Evolutionary conservation across 495 filamentous ascomycete genomes (phyloP), one percentile per base, ranked within the genome.

Genomic region (Neurospora sp.): DNA sequence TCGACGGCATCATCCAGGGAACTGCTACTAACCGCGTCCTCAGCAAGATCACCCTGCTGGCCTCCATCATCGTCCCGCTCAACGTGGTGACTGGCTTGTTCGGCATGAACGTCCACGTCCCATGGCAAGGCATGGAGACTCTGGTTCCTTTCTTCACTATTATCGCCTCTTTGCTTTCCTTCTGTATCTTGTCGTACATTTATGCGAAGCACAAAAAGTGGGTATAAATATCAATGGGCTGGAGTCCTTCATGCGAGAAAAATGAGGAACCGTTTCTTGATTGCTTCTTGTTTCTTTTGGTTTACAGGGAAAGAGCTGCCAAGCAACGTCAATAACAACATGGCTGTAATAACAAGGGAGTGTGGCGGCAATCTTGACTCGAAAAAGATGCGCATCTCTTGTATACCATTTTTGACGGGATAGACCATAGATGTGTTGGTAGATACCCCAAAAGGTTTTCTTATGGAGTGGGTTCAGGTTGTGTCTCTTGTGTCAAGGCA

Each of bases 61-160:
- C 94, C 7, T 97, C 95, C 17, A 93, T 99, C 75, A 87, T 99
- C 42, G 93, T 99, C 27, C 96, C 96, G n/a, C 89, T 99, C 79
- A 99, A 99, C 80, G 84, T 99, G 72, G 92, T 99, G 73, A 94
- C 91, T 31, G 96, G 96, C 84, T 84, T 99, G 70, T 99, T 98
- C 80, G 96, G 96, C 16, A 99, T 99, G 96, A 99, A 99, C 82
- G 94, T 99, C 8, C 72, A 79, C 35, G 91, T 98, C 3, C 96
- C 96, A 3, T 97, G 90, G 39, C 79, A 80, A 73, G 77, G 89
- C 12, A 72, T 74, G 0, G 80, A 80, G 0, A 86, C 86, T 38
- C 81, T 94, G 17, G 83, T 78, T 16, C 92, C 94, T 83, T 99
- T 94, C 82, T 95, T 94, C 81, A 88, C 88, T 9, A 96, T 97